phyloP scores from a whole-genome alignment of 345 rosid species.

The Rhodomyrtus tomentosa region DNA sequence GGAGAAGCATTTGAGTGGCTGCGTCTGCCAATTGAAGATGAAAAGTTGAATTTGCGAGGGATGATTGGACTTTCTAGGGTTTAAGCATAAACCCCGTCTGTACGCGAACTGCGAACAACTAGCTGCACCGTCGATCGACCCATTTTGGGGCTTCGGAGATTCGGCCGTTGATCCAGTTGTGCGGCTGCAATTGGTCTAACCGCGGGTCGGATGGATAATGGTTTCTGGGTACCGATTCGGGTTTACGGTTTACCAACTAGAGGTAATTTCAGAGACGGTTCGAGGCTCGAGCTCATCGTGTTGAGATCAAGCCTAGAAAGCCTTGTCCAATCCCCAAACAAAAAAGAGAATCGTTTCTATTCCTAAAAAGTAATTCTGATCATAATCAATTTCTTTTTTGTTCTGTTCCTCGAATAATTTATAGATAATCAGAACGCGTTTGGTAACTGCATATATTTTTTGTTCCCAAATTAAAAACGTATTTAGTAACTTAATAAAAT shows the following conservation, averaged over 20 bases:
- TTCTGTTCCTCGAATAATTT: too few relatives aligned
- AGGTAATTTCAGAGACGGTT: neutral
- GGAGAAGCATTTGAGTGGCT: neutral
- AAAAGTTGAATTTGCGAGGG: neutral
- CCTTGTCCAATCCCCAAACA: neutral
- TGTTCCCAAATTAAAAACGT: too few relatives aligned
- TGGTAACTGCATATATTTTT: too few relatives aligned
- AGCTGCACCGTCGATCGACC: neutral
- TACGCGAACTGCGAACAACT: neutral
- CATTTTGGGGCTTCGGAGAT: neutral
- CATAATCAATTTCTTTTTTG: too few relatives aligned
- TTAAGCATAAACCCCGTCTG: neutral
- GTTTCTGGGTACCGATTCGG: neutral
- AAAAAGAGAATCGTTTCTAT: neutral
- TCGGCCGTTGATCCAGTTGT: neutral
- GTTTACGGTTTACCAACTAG: neutral
- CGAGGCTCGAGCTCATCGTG: neutral
- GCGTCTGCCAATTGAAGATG: neutral
- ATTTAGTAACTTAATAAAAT: too few relatives aligned
- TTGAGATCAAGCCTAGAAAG: neutral
- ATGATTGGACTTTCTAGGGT: neutral
- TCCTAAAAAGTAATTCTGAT: too few relatives aligned
- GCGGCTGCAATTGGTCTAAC: neutral
- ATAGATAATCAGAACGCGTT: too few relatives aligned
- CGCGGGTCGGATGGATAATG: neutral